phyloP scores from a whole-genome alignment of 331 rosid species.

The Saraca asoca region DNA sequence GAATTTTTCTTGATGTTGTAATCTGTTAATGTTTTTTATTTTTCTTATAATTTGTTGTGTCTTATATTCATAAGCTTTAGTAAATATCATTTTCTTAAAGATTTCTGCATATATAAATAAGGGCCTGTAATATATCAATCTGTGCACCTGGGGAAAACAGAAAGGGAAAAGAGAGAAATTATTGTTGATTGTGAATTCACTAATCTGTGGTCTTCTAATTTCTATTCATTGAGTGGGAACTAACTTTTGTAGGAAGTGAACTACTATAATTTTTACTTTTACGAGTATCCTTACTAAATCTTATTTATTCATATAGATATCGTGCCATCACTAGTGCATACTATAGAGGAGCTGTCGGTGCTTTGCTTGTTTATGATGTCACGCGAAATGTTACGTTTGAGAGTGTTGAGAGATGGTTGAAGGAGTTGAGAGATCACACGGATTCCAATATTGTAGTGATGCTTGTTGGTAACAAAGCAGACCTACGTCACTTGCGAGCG shows the following conservation, averaged over 20 bases:
- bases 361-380: constrained; percentile 62
- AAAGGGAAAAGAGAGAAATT: too few relatives aligned
- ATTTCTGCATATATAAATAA: too few relatives aligned
- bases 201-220: not conserved
- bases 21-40: too few relatives aligned
- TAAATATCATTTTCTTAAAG: too few relatives aligned
- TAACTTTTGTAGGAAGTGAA: not conserved
- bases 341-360: constrained; percentile 65
- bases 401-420: constrained; percentile 66
- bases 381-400: constrained; percentile 59
- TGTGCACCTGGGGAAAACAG: too few relatives aligned
- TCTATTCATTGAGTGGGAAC: not conserved
- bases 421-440: constrained; percentile 65
- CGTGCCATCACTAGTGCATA: constrained; percentile 71
- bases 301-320: constrained; percentile 40
- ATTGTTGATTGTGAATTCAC: too few relatives aligned
- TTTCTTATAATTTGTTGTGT: too few relatives aligned
- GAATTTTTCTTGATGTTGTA: too few relatives aligned
- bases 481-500: constrained; percentile 54
- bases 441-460: constrained; percentile 59
- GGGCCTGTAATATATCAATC: too few relatives aligned
- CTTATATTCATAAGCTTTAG: too few relatives aligned
- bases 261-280: not conserved
- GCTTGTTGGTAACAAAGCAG: constrained; percentile 66
- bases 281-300: not conserved